Base-by-base conservation (phyloP, 2,329 filamentous ascomycete species). In the Penicillium concentricum region DNA sequence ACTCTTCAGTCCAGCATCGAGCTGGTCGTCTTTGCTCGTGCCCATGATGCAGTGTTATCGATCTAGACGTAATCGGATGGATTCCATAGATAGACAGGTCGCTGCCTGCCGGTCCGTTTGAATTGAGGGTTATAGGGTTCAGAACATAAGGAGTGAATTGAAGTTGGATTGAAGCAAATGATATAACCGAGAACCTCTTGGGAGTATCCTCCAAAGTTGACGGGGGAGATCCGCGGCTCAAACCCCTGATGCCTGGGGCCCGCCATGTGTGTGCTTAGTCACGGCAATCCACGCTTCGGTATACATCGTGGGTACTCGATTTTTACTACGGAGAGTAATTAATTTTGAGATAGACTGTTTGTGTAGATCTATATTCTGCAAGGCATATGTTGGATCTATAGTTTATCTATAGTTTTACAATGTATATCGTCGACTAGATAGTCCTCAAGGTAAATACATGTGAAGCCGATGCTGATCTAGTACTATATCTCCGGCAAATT, bases 1-100 rank as follows among this genome's bases (percentile, higher is more conserved):
- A 72, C 88, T 91, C 73, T 85, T 86, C 72, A 96, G 78, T 48
- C 92, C 92, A 52, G 92, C 92, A 64, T 79, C 76, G 44, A 73
- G 72, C 61, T 74, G 73, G 47, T 69, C 68, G 54, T 72, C 74
- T 51, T 61, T 63, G 54, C 66, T 69, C 63, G 74, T 72, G 59
- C 67, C 70, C 76, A 79, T 78, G 54, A 47, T 70, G 69, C 26
- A 48, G 38, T 60, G 62, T 57, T 67, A 67, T 63, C 51, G 56
- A 60, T 63, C 56, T 52, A 55, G 51, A 26, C 54, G 52, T 52
- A 60, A 62, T 65, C 62, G 53, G 42, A 54, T 42, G 44, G 43
- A 52, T 56, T 62, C 68, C 68, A 69, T 70, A 62, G 56, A 67
- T 61, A 39, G 57, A 62, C 63, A 61, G 63, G 61, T 56, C 51